Evolutionary conservation across 2,329 filamentous ascomycete species (phyloP).

Genomic region (Cladosporium cucumerinum): DNA sequence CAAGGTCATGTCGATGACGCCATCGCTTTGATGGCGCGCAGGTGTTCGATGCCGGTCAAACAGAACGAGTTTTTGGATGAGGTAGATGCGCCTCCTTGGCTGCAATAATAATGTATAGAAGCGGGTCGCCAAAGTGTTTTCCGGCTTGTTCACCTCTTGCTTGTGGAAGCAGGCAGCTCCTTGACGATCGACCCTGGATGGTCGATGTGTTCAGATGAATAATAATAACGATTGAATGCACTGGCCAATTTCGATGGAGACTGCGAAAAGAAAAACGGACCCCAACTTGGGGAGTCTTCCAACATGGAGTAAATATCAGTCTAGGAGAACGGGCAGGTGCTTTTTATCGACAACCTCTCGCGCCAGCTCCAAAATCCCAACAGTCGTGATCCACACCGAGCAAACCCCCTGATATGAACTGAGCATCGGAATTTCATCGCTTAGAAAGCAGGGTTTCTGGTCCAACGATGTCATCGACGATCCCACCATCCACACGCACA

Average conservation of each 20-base stretch:
- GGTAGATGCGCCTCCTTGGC: constrained; percentile 1
- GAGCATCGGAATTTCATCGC: not conserved
- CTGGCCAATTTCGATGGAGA: not conserved
- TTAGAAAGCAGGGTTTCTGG: not conserved
- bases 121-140: not conserved
- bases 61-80: not conserved
- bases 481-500: not conserved
- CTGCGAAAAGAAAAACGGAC: not conserved
- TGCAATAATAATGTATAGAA: not conserved
- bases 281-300: not conserved
- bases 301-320: not conserved
- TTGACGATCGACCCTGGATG: not conserved
- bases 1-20: not conserved
- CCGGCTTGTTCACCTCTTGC: not conserved
- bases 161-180: not conserved
- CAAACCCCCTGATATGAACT: not conserved
- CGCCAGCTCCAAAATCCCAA: not conserved
- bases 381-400: not conserved
- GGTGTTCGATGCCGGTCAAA: not conserved
- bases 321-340: not conserved
- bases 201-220: not conserved
- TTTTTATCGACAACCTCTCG: not conserved
- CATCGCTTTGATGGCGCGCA: not conserved
- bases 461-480: constrained; percentile 1
- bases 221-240: not conserved